A percentile compares a stretch with the other conserved stretches of the same genome.
Evolutionary conservation across 208 protist genomes (phyloP).

Genomic region (Herpetomonas tarakana): DNA sequence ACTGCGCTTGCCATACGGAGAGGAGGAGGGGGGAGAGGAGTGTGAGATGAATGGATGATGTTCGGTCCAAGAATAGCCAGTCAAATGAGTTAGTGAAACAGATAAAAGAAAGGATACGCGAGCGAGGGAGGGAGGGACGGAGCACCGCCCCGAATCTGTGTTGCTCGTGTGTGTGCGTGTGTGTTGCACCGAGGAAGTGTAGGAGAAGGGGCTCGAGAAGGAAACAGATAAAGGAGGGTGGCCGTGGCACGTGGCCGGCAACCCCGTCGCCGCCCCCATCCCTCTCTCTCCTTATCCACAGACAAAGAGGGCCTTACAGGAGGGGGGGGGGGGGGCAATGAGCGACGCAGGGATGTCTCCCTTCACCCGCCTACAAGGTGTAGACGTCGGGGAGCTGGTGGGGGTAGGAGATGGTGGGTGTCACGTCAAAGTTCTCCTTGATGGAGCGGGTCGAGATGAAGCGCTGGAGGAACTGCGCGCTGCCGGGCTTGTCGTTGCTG

Average conservation of each 20-base stretch:
- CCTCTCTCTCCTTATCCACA: no score
- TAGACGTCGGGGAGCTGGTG: slow-evolving; percentile 82
- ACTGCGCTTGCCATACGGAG: no score
- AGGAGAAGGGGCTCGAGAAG: slow-evolving; percentile 7
- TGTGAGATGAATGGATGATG: no score
- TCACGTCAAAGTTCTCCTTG: slow-evolving; percentile 95
- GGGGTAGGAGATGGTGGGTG: slow-evolving; percentile 88
- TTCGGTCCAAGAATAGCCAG: no score
- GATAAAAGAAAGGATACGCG: no score
- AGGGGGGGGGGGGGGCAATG: not conserved
- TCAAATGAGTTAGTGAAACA: no score
- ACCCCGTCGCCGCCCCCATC: no score
- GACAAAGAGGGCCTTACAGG: slow-evolving; percentile 1
- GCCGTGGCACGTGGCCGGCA: slow-evolving; percentile 7
- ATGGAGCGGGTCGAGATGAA: slow-evolving; percentile 92
- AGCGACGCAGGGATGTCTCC: not conserved
- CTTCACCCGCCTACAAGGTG: slow-evolving; percentile 26
- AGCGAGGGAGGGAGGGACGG: no score
- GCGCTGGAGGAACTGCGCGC: slow-evolving; percentile 86
- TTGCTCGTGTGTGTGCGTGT: no score
- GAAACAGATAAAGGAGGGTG: slow-evolving; percentile 9
- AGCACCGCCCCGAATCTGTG: no score
- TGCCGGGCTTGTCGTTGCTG: slow-evolving; percentile 97
- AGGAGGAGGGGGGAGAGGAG: no score
- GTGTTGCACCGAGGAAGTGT: no score